Evolutionary conservation across 805 yeast genomes (phyloP).

Genomic region (Nakazawaea ambrosiae): DNA sequence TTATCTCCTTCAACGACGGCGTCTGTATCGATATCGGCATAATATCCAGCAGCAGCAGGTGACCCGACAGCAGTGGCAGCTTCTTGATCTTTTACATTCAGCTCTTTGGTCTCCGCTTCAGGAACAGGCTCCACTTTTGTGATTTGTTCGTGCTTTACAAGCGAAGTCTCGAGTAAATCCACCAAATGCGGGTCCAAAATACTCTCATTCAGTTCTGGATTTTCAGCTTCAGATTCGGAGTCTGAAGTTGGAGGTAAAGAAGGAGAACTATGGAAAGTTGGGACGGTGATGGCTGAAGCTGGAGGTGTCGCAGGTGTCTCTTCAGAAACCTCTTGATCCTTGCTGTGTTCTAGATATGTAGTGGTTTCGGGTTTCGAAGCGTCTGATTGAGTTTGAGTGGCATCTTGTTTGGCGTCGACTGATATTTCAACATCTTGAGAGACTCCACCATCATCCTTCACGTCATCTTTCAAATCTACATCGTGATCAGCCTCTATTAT

Average conservation of each 20-base stretch:
- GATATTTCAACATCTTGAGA: neutral
- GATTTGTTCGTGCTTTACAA: slow-evolving; percentile 5
- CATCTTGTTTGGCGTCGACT: neutral
- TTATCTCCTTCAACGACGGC: neutral
- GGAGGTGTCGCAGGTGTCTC: too few relatives aligned
- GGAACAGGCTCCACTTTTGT: neutral
- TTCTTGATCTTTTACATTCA: neutral
- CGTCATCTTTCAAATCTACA: neutral
- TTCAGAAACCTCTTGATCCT: too few relatives aligned
- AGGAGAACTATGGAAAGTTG: neutral
- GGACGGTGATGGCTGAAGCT: too few relatives aligned
- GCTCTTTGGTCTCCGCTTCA: neutral
- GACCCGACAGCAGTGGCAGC: neutral
- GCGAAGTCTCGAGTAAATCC: slow-evolving; percentile 4
- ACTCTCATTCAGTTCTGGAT: slow-evolving; percentile 1
- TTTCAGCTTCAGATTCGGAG: neutral
- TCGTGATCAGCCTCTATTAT: too few relatives aligned
- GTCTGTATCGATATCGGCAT: slow-evolving; percentile 1
- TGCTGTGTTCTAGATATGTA: too few relatives aligned
- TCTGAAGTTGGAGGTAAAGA: slow-evolving; percentile 1
- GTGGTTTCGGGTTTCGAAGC: neutral
- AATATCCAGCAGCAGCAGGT: neutral
- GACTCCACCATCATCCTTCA: neutral
- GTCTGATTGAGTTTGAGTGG: neutral
- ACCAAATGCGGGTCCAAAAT: slow-evolving; percentile 5